phyloP scores from a whole-genome alignment of 2,329 filamentous ascomycete genomes.

The Trichoderma oligosporum region DNA sequence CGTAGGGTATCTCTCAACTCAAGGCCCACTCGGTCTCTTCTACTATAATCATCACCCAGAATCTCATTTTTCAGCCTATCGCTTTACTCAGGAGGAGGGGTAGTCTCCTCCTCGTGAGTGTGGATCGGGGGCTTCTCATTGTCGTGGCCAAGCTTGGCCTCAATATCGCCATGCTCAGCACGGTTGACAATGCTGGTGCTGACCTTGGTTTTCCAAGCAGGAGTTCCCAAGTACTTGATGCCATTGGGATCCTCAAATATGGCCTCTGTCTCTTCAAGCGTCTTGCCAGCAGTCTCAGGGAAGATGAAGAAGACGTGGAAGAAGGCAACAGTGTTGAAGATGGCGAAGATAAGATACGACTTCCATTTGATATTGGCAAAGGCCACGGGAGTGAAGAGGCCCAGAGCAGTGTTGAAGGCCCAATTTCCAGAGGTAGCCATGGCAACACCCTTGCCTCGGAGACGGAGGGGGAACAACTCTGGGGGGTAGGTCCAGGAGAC shows the following conservation, averaged over 20 bases:
- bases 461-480: conserved; percentile 49
- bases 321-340: conserved; percentile 50
- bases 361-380: conserved; percentile 28
- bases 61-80: not conserved
- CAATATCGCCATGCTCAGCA: conserved; percentile 30
- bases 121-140: conserved; percentile 24
- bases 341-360: conserved; percentile 45
- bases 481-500: conserved; percentile 56
- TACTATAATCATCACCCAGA: not conserved
- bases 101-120: conserved; percentile 20
- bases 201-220: conserved; percentile 33
- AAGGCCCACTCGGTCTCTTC: not conserved
- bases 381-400: conserved; percentile 31
- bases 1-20: conserved; percentile 15
- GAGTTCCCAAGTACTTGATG: conserved; percentile 31
- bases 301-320: conserved; percentile 53
- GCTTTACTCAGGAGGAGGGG: conserved; percentile 3
- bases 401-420: conserved; percentile 35
- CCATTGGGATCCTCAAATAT: conserved; percentile 43
- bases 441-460: conserved; percentile 52
- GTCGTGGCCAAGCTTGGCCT: conserved; percentile 25
- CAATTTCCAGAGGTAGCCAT: conserved; percentile 46
- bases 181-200: conserved; percentile 22
- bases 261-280: conserved; percentile 50
- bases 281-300: conserved; percentile 54